A percentile compares a stretch with the other conserved stretches of the same genome.
Evolutionary conservation across 2,329 filamentous ascomycete genomes (phyloP).

Genomic region (Monilinia polystroma): DNA sequence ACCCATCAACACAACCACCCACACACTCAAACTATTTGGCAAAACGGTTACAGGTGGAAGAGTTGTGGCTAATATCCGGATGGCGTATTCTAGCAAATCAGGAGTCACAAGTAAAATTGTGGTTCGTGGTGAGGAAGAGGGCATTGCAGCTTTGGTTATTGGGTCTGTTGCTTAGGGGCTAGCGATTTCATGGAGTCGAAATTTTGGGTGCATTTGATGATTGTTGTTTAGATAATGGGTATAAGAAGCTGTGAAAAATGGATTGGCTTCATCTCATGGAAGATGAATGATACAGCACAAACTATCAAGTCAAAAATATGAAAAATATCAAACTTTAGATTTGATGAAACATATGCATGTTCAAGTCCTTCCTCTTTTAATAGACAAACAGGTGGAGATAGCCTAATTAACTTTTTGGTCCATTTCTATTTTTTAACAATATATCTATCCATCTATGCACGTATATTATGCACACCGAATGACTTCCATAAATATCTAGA

Average conservation of each 20-base stretch:
- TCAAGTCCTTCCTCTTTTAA: neutral
- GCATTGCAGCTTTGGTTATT: conserved; percentile 80
- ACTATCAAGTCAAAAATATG: conserved; percentile 23
- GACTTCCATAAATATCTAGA: too few species aligned
- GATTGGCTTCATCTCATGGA: conserved; percentile 23
- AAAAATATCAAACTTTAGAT: conserved; percentile 11
- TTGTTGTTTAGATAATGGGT: conserved; percentile 38
- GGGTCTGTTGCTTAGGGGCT: conserved; percentile 65
- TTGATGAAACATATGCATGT: neutral
- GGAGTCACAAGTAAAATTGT: conserved; percentile 96
- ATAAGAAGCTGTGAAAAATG: conserved; percentile 25
- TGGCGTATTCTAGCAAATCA: conserved; percentile 90
- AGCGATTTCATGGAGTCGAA: conserved; percentile 35
- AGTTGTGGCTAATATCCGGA: conserved; percentile 82
- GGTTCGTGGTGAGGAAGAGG: conserved; percentile 88
- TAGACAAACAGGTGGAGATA: neutral
- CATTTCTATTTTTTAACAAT: neutral
- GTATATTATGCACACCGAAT: neutral
- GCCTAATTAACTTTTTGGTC: neutral
- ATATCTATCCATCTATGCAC: neutral
- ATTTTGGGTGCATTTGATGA: conserved; percentile 31
- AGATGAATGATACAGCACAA: conserved; percentile 23
- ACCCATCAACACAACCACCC: conserved; percentile 81
- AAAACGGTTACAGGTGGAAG: conserved; percentile 90
- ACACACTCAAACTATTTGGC: conserved; percentile 92